phyloP scores from a whole-genome alignment of 2,329 filamentous ascomycete genomes.

The Trichoderma sp. region DNA sequence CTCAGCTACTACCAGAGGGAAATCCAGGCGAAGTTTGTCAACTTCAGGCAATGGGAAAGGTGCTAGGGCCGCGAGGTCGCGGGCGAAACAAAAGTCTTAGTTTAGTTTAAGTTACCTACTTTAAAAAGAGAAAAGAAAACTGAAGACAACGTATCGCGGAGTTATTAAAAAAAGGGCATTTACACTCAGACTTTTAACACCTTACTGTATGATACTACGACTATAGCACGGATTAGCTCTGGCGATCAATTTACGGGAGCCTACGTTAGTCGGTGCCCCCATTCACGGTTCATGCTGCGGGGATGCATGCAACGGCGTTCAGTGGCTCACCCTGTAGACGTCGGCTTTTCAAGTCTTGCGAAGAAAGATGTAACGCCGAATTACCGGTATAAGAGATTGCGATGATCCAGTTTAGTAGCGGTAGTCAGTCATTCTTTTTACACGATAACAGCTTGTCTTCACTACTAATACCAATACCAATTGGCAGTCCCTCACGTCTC shows the following conservation, averaged over 20 bases:
- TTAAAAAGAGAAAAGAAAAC: too few relatives aligned
- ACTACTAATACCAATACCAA: not conserved
- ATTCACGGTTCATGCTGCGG: not conserved
- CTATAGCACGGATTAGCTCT: not conserved
- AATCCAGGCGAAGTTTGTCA: too few relatives aligned
- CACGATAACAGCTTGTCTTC: not conserved
- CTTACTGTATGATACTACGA: too few relatives aligned
- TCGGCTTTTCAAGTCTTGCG: not conserved
- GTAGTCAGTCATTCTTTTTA: not conserved
- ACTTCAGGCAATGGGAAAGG: too few relatives aligned
- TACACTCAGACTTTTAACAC: too few relatives aligned
- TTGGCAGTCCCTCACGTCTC: not conserved
- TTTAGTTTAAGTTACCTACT: too few relatives aligned
- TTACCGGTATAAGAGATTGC: not conserved
- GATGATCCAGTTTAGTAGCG: not conserved
- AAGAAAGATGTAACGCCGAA: not conserved
- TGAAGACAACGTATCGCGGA: too few relatives aligned
- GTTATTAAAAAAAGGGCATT: too few relatives aligned
- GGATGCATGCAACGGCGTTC: not conserved
- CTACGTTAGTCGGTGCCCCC: not conserved
- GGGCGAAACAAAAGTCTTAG: too few relatives aligned
- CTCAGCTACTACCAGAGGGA: too few relatives aligned
- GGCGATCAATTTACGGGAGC: not conserved
- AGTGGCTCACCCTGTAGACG: not conserved
- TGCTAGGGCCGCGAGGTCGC: too few relatives aligned